Base-by-base conservation (phyloP, 169 alveolate species). In the Plasmodium cynomolgi region DNA sequence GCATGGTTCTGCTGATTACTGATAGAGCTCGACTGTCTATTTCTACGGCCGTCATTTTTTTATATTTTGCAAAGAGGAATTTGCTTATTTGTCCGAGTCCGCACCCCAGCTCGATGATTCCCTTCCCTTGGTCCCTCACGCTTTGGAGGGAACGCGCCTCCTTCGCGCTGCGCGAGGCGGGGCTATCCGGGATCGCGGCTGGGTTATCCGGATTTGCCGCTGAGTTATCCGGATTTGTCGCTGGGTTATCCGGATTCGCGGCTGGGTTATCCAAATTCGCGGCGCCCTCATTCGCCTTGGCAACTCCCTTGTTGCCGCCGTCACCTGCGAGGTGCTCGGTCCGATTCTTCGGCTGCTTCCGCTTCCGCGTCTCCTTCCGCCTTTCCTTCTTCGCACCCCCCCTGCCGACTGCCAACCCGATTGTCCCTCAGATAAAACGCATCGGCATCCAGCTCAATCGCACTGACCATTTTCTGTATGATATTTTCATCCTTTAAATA, bases 11-110 rank as follows among this genome's bases (percentile, higher is more conserved):
- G 83, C 98, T 96, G 33, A 97, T 92, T 23, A 95, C 96, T n/a
- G 97, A 83, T 31, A 97, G 77, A n/a, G 98, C 98, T 83, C 98
- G 84, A 20, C 97, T 86, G 58, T 97, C 98, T 8, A 96, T 94
- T 92, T 97, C 98, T 9, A 97, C 75, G 85, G 97, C 98, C 33
- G 97, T 84, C 98, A 97, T 96, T 34, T 95, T 92, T 20, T 96
- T 94, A 88, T 94, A 97, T 88, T 95, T 95, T 75, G 86, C 85
- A 73, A 75, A 92, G 34, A 97, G 96, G 44, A 95, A 85, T 37
- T 96, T 95, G 17, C 98, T 97, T 58, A 97, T 81, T 34, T 97
- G 97, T 11, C 98, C 98, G 13, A 96, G 81, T n/a, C 98, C 98
- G 5, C 98, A 97, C 20, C 98, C 98, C 31, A 97, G 92, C 73